phyloP scores from a whole-genome alignment of 257 asterid genomes.

The Gentiana macrophylla region DNA sequence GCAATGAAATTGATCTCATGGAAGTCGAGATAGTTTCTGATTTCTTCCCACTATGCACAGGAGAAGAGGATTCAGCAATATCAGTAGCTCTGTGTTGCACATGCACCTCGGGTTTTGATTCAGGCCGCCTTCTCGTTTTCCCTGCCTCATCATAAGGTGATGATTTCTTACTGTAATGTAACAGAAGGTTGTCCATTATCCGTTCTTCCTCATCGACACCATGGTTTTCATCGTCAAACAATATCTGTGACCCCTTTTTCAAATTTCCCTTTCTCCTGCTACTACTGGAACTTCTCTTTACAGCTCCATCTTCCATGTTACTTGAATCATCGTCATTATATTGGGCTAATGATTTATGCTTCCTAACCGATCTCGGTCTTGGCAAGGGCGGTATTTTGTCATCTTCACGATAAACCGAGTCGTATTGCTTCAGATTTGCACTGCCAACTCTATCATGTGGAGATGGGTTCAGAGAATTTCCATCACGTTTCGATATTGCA shows the following conservation, averaged over 20 bases:
- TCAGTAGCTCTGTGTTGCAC: conserved; percentile 15
- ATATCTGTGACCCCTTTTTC: conserved; percentile 48
- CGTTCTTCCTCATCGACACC: conserved; percentile 48
- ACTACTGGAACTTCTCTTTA: conserved; percentile 36
- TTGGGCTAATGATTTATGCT: conserved; percentile 45
- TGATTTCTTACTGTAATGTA: conserved; percentile 85
- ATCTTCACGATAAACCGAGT: conserved; percentile 24
- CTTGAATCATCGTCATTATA: conserved; percentile 18
- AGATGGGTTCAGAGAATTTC: conserved; percentile 13
- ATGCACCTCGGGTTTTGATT: conserved; percentile 7
- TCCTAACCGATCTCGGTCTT: conserved; percentile 61
- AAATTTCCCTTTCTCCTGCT: conserved; percentile 69
- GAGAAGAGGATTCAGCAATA: conserved; percentile 33
- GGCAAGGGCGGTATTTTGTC: conserved; percentile 32
- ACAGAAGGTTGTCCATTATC: conserved; percentile 66
- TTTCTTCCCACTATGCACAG: conserved; percentile 18
- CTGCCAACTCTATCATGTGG: conserved; percentile 12
- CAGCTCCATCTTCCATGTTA: conserved; percentile 32
- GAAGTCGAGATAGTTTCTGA: conserved; percentile 30
- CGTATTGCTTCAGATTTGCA: conserved; percentile 17
- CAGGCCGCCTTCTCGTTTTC: conserved; percentile 25
- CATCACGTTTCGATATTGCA: conserved; percentile 18
- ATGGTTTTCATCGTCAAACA: conserved; percentile 50
- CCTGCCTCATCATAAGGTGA: conserved; percentile 33
- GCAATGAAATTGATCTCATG: conserved; percentile 66